phyloP scores from a whole-genome alignment of 768 basidiomycete species.

The Tremella mesenterica region DNA sequence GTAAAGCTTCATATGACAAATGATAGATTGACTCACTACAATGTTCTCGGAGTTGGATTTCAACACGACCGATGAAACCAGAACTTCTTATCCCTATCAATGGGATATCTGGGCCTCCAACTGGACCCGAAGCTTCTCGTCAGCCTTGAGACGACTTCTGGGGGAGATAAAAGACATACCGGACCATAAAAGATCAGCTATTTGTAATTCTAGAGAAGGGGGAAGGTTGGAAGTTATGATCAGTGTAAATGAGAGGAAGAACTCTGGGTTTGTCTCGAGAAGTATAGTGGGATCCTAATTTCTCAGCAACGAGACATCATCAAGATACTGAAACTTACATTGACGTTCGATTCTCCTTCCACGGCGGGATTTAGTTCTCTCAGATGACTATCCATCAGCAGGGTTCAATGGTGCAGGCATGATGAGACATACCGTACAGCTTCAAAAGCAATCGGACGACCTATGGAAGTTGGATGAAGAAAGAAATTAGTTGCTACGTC shows the following conservation, averaged over 20 bases:
- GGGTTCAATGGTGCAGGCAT: not conserved
- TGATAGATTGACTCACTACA: conserved; percentile 52
- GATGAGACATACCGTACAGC: conserved; percentile 51
- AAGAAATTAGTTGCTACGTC: conserved; percentile 98
- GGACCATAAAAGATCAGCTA: conserved; percentile 62
- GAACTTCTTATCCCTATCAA: conserved; percentile 72
- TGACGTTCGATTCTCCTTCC: conserved; percentile 56
- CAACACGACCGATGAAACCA: conserved; percentile 83
- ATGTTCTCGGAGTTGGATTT: conserved; percentile 82
- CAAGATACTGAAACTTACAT: conserved; percentile 43
- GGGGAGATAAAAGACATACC: conserved; percentile 21
- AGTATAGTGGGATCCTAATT: conserved; percentile 52
- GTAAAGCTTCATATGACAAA: no score
- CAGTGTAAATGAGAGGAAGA: conserved; percentile 60
- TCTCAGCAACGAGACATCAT: not conserved
- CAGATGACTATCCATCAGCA: conserved; percentile 48
- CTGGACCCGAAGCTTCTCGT: conserved; percentile 47
- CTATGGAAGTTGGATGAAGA: conserved; percentile 67
- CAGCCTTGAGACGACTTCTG: not conserved
- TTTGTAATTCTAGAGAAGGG: conserved; percentile 51
- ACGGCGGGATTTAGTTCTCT: conserved; percentile 83
- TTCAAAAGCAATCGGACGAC: conserved; percentile 68
- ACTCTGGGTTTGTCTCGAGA: conserved; percentile 53
- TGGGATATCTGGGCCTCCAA: conserved; percentile 47
- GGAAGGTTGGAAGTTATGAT: conserved; percentile 78